phyloP scores from a whole-genome alignment of 192 early-diverging fungal genomes.

The Phycomyces blakesleeanus region DNA sequence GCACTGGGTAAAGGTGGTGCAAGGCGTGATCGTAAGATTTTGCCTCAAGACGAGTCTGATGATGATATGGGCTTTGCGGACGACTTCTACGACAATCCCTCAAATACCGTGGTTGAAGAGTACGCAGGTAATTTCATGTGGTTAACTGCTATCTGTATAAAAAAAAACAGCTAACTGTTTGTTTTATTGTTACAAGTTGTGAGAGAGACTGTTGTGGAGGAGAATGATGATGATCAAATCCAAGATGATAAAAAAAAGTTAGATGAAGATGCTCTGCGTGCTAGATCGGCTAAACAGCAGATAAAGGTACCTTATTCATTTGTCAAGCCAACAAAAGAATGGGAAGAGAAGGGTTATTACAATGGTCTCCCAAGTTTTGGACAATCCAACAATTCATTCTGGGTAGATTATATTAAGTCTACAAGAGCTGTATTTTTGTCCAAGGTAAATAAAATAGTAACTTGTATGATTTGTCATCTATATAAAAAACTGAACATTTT shows the following conservation, averaged over 20 bases:
- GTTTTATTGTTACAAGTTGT: background rate
- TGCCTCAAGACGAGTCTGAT: too few species aligned
- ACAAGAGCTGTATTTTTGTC: conserved; percentile 37
- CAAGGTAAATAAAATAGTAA: conserved; percentile 21
- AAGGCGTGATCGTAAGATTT: too few species aligned
- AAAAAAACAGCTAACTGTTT: too few species aligned
- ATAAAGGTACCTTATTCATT: conserved; percentile 2
- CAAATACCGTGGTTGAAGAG: too few species aligned
- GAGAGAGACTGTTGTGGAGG: background rate
- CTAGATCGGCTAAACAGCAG: background rate
- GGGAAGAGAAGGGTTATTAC: conserved; percentile 14
- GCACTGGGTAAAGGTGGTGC: too few species aligned
- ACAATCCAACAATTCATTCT: conserved; percentile 32
- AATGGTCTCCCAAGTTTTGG: background rate
- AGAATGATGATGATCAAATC: background rate
- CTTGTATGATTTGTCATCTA: background rate
- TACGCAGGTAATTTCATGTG: background rate
- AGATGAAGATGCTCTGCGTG: conserved; percentile 8
- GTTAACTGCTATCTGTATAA: background rate
- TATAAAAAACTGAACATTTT: too few species aligned
- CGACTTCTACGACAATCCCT: too few species aligned
- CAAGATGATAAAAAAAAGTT: conserved; percentile 12
- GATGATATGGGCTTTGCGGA: too few species aligned
- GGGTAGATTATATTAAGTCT: conserved; percentile 43
- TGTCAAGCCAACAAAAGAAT: conserved; percentile 12